Conservation (phyloP, 805 yeast genomes). For the Phaffomyces thermotolerans region DNA sequence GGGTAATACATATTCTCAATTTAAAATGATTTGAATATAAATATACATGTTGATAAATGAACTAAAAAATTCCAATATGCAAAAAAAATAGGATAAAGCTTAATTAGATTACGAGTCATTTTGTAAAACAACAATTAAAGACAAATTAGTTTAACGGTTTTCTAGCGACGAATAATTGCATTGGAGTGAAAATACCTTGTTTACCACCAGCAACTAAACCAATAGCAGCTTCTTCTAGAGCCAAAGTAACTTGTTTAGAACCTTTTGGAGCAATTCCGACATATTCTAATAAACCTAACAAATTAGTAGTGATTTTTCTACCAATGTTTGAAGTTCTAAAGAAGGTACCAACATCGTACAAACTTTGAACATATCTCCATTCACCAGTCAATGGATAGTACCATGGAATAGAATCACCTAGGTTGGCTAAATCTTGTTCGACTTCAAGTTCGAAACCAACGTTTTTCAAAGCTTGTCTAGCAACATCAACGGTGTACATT, state of each 20-base stretch:
- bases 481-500: slow-evolving; percentile 83
- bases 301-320: slow-evolving; percentile 74
- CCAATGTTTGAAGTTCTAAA: slow-evolving; percentile 86
- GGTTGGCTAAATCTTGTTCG: slow-evolving; percentile 76
- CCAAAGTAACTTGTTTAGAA: slow-evolving; percentile 79
- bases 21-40: too few relatives aligned
- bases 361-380: slow-evolving; percentile 74
- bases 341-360: slow-evolving; percentile 73
- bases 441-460: slow-evolving; percentile 83
- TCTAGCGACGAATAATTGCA: slow-evolving; percentile 87
- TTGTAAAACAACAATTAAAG: too few relatives aligned
- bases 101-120: too few relatives aligned
- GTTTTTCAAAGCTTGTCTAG: slow-evolving; percentile 72
- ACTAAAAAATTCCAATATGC: too few relatives aligned
- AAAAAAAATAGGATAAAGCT: too few relatives aligned
- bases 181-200: slow-evolving; percentile 88
- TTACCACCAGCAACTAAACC: slow-evolving; percentile 91
- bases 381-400: slow-evolving; percentile 95
- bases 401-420: slow-evolving; percentile 88
- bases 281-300: slow-evolving; percentile 77
- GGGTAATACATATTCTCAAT: too few relatives aligned
- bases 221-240: slow-evolving; percentile 95
- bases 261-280: slow-evolving; percentile 91
- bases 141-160: slow-evolving; percentile 49
- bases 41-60: too few relatives aligned